Conservation (phyloP, 805 yeast species). For the Candida koratica region DNA sequence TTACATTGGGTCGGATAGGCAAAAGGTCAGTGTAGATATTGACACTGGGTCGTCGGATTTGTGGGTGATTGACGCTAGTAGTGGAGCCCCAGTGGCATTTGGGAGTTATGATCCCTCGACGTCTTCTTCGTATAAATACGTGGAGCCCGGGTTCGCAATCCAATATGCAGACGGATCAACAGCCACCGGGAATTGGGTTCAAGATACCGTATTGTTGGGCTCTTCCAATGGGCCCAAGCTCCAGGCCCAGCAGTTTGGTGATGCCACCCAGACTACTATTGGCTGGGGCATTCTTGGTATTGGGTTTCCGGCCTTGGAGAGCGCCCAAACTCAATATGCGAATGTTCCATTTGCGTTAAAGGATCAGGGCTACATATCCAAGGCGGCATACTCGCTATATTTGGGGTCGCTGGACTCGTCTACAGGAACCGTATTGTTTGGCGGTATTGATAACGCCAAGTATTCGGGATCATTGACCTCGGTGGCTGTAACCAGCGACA, state of each 20-base stretch:
- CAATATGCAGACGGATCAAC: conserved; percentile 45
- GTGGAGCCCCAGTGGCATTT: conserved; percentile 15
- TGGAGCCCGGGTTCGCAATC: conserved; percentile 37
- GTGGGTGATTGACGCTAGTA: conserved; percentile 19
- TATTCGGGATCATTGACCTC: conserved; percentile 19
- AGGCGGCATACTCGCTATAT: conserved; percentile 35
- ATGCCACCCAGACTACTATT: conserved; percentile 11
- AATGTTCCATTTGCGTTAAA: conserved; percentile 34
- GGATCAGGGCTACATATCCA: conserved; percentile 30
- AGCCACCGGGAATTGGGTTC: conserved; percentile 28
- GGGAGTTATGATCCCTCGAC: conserved; percentile 35
- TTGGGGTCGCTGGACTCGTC: conserved; percentile 21
- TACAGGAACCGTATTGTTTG: conserved; percentile 28
- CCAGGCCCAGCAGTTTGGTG: conserved; percentile 20
- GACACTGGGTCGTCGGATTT: conserved; percentile 31
- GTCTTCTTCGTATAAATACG: conserved; percentile 30
- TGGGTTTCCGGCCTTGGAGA: conserved; percentile 14
- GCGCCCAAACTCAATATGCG: conserved; percentile 19
- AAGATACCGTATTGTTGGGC: conserved; percentile 15
- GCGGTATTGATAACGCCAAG: conserved; percentile 28
- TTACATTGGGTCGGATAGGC: conserved; percentile 22
- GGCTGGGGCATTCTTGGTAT: conserved; percentile 19
- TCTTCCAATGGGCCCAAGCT: conserved; percentile 2
- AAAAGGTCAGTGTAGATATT: conserved; percentile 18
- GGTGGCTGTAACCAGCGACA: conserved; percentile 20